Conservation (phyloP, 306 rosid species). For the Pyrus betulifolia region DNA sequence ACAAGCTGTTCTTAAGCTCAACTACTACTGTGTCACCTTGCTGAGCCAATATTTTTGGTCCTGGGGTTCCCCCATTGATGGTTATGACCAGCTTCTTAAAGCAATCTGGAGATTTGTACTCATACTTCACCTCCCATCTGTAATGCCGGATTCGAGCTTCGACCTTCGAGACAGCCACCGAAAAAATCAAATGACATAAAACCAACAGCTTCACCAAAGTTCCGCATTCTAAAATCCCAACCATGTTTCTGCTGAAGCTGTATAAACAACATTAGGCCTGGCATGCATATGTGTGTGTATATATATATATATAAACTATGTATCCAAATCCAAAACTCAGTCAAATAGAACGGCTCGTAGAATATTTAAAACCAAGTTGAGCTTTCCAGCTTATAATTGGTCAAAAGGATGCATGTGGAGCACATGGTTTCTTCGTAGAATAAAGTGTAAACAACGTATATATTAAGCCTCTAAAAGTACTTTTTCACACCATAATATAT, state of each 20-base stretch:
- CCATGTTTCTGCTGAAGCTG: not conserved
- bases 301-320: not conserved
- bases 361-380: not conserved
- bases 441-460: not conserved
- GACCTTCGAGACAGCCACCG: constrained; percentile 12
- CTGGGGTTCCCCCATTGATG: constrained; percentile 65
- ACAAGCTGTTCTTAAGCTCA: constrained; percentile 54
- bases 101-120: constrained; percentile 63
- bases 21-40: constrained; percentile 75
- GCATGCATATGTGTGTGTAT: not conserved
- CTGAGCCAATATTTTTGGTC: constrained; percentile 70
- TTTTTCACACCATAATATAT: not conserved
- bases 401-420: not conserved
- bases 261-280: not conserved
- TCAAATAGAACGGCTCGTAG: not conserved
- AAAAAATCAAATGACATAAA: not conserved
- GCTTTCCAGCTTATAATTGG: not conserved
- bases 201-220: not conserved
- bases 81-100: constrained; percentile 59
- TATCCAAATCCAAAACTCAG: not conserved
- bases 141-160: constrained; percentile 52
- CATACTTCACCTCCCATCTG: constrained; percentile 46
- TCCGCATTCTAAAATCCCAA: not conserved
- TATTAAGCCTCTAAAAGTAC: not conserved
- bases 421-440: not conserved